Evolutionary conservation across 345 rosid genomes (phyloP).

Genomic region (Euphorbia lathyris): DNA sequence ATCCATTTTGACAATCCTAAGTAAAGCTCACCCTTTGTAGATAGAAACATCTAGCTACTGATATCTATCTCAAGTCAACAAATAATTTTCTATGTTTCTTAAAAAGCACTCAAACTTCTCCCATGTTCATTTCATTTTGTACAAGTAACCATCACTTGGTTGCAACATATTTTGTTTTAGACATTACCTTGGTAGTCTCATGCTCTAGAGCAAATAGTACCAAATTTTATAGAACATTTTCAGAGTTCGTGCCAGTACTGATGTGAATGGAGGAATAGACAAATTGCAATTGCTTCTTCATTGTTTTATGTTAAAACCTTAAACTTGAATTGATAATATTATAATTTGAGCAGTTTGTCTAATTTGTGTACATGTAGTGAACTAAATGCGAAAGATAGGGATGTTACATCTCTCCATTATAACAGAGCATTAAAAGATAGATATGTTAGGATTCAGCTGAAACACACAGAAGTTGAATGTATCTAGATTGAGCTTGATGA

Average conservation of each 20-base stretch:
- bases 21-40: background rate
- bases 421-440: background rate
- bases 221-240: background rate
- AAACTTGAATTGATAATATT: background rate
- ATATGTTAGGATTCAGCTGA: background rate
- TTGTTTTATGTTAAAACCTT: background rate
- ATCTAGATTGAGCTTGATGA: background rate
- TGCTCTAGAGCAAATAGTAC: background rate
- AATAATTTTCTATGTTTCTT: background rate
- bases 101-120: background rate
- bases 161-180: background rate
- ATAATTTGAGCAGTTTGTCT: background rate
- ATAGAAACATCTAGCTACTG: background rate
- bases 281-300: background rate
- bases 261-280: background rate
- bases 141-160: background rate
- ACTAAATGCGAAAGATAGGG: background rate
- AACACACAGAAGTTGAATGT: background rate
- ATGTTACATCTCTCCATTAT: background rate
- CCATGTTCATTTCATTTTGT: background rate
- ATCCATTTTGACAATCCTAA: too few relatives aligned
- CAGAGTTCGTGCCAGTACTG: background rate
- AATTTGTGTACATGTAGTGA: background rate
- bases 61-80: background rate
- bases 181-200: background rate